Base-by-base conservation (phyloP, 495 filamentous ascomycete genomes). In the Aspergillus sparsus region DNA sequence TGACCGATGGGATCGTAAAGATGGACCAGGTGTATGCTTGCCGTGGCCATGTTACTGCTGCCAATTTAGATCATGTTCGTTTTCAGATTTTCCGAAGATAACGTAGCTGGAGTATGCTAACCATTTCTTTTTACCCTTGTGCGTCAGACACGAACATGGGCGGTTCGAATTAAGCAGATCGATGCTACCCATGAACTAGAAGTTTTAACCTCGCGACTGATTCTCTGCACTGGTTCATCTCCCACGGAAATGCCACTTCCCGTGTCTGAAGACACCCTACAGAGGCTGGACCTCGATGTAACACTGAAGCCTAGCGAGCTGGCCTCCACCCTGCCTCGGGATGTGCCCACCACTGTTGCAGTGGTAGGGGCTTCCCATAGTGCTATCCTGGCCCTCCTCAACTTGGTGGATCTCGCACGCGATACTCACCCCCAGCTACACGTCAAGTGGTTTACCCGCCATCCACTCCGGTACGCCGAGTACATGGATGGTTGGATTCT, bases 301-400 rank as follows among this genome's bases (percentile, higher is more conserved):
- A 79, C 81, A 18, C 72, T 87, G 33, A 82, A 82, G 46, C 84
- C 84, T 13, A 79, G 77, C 39, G 63, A 78, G 5, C 77, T 87
- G n/a, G 56, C 68, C 21, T 59, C 70, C 11, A 56, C 64, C 21
- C 71, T 86, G 3, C 74, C 80, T n/a, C 61, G 61, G 4, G 49
- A 70, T 34, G 55, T 49, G 12, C 66, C 75, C 2, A 54, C 66
- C 12, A 81, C 78, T 18, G 64, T 86, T 39, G 82, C 75, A 18
- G 82, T 87, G 31, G 74, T 87, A 15, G 84, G 84, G 18, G 83
- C 83, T 35, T 86, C 83, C 7, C 83, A 86, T 70, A 84, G 81
- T 58, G 84, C 84, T 36, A 82, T 87, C 21, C 77, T 86, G 6
- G 83, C 83, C 31, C 77, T 87, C 18, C 76, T 84, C 53, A 87